Base-by-base conservation (phyloP, 495 filamentous ascomycete species). In the Symbiotaphrina buchneri region DNA sequence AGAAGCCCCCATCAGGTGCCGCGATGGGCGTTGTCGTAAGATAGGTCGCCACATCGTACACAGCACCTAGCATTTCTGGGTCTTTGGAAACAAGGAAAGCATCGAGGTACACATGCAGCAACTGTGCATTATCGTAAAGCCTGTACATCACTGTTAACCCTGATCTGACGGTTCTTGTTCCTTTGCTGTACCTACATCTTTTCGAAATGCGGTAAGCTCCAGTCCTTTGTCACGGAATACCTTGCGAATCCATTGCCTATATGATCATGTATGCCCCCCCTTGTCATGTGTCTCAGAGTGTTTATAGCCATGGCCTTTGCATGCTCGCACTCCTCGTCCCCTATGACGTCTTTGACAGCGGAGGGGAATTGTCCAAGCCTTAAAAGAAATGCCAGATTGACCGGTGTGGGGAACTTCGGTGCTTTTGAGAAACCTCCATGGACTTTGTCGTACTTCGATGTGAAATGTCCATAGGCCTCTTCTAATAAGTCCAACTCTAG, bases 171-270 rank as follows among this genome's bases (percentile, higher is more conserved):
- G 0, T 30, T n/a, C n/a, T n/a, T n/a, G n/a, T n/a, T n/a, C n/a
- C n/a, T n/a, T n/a, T n/a, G n/a, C 1, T 8, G n/a, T 8, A 37
- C 47, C 36, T 26, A 50, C 80, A 97, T 92, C 61, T 97, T 97
- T 52, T 97, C 87, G 44, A 97, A 97, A 44, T 92, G 84, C 16
- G 87, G 87, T 24, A 97, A 50, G 33, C 66, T 71, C 87, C 87
- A 97, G 48, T 94, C 75, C 17, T 63, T 54, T 4, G 87, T 95
- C 5, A 92, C 74, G 22, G 81, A 90, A 40, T 92, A 92, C 28
- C 87, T 61, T 29, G 82, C 68, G 44, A 95, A 92, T 3, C 87
- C 87, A 43, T 74, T 68, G 2, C 87, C 90, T 36, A 95, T 71
- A 39, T 97, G 87, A 43, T 97, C 87, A 32, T 82, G 69, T 36